A percentile compares a stretch with the other conserved stretches of the same genome.
Conservation (phyloP, 306 rosid genomes). For the Lagenaria siceraria region DNA sequence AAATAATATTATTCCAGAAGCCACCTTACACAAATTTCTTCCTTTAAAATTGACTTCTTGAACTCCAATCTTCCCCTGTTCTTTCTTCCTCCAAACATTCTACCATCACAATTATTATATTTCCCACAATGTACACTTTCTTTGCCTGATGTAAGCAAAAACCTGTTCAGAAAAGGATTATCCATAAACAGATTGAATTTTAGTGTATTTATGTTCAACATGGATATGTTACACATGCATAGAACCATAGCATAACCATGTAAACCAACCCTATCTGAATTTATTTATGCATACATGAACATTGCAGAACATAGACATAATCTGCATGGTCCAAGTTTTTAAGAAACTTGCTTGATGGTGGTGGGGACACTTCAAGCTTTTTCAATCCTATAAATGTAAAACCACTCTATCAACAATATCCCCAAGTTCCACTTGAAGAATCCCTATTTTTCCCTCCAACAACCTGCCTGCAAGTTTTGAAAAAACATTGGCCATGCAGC, state of each 20-base stretch:
- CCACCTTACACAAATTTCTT: slow-evolving; percentile 15
- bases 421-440: slow-evolving; percentile 6
- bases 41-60: slow-evolving; percentile 35
- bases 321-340: slow-evolving; percentile 8
- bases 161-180: slow-evolving; percentile 44
- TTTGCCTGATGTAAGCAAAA: slow-evolving; percentile 45
- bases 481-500: slow-evolving; percentile 42
- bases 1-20: neutral
- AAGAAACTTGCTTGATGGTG: slow-evolving; percentile 7
- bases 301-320: neutral
- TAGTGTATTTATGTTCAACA: slow-evolving; percentile 18
- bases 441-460: neutral
- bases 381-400: slow-evolving; percentile 54
- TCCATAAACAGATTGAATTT: slow-evolving; percentile 49
- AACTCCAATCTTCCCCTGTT: slow-evolving; percentile 19
- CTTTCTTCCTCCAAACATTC: slow-evolving; percentile 34
- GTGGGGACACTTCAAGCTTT: slow-evolving; percentile 32
- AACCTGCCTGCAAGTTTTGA: slow-evolving; percentile 23
- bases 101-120: slow-evolving; percentile 34
- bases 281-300: neutral
- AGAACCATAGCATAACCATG: slow-evolving; percentile 4
- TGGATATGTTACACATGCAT: slow-evolving; percentile 9
- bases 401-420: slow-evolving; percentile 18
- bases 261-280: neutral
- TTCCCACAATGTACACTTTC: slow-evolving; percentile 32